Conservation (phyloP, 305 asterid species). For the Fraxinus xanthoxyloides region DNA sequence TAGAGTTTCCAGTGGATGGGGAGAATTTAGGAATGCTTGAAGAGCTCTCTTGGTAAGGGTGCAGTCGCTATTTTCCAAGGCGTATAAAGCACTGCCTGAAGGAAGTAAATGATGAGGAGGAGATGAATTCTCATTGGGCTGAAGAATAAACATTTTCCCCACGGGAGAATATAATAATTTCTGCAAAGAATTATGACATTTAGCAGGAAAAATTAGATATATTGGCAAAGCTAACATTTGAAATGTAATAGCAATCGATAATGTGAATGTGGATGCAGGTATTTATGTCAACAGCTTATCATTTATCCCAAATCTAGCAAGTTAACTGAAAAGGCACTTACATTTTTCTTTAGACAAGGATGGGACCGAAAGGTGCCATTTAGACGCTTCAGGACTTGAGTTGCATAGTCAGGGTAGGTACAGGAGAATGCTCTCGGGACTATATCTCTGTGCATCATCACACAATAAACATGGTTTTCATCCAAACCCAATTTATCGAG, state of each 20-base stretch:
- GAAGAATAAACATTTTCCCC: conserved; percentile 81
- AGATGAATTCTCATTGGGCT: conserved; percentile 76
- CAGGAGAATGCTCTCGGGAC: conserved; percentile 91
- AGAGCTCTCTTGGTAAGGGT: conserved; percentile 43
- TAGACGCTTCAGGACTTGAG: conserved; percentile 68
- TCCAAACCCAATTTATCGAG: conserved; percentile 60
- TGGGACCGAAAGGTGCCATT: conserved; percentile 62
- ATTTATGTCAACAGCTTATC: not conserved
- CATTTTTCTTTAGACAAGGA: conserved; percentile 80
- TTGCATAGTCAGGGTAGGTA: conserved; percentile 65
- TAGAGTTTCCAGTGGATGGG: conserved; percentile 80
- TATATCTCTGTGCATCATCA: conserved; percentile 84
- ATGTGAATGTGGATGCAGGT: not conserved
- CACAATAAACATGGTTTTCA: conserved; percentile 63
- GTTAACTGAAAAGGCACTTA: conserved; percentile 26
- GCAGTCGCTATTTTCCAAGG: conserved; percentile 32
- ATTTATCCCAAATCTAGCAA: not conserved
- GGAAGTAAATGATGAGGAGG: conserved; percentile 80
- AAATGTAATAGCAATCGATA: not conserved
- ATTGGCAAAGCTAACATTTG: not conserved
- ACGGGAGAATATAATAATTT: conserved; percentile 72
- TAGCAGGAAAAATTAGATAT: not conserved
- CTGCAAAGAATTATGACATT: conserved; percentile 34
- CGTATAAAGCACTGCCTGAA: conserved; percentile 56
- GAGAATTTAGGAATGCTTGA: conserved; percentile 66